phyloP scores from a whole-genome alignment of 495 filamentous ascomycete species.

The Penicillium herquei region DNA sequence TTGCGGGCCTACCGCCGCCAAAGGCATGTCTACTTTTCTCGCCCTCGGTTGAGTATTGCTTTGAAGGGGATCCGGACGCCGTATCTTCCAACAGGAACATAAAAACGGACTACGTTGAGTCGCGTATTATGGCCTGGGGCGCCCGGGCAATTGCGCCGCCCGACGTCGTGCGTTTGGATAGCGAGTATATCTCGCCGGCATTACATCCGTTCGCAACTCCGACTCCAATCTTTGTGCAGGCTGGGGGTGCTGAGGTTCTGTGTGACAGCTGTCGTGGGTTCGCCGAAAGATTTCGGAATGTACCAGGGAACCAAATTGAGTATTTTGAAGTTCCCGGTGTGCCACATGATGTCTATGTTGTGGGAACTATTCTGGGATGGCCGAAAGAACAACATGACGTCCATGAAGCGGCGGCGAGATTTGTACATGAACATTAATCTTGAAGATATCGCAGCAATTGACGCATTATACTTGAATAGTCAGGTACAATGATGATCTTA shows the following conservation, averaged over 20 bases:
- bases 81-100: slow-evolving; percentile 23
- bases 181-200: slow-evolving; percentile 30
- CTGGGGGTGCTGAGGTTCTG: slow-evolving; percentile 35
- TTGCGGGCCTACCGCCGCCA: slow-evolving; percentile 8
- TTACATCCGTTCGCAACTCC: slow-evolving; percentile 30
- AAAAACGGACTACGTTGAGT: slow-evolving; percentile 27
- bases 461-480: too few species aligned
- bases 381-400: slow-evolving; percentile 17
- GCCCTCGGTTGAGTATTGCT: slow-evolving; percentile 28
- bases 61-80: slow-evolving; percentile 7
- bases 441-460: too few species aligned
- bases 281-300: slow-evolving; percentile 14
- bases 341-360: slow-evolving; percentile 36
- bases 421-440: slow-evolving; percentile 3
- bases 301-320: slow-evolving; percentile 18
- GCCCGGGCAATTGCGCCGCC: slow-evolving; percentile 19
- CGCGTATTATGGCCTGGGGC: slow-evolving; percentile 31
- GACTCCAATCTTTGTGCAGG: slow-evolving; percentile 31
- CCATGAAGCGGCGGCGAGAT: slow-evolving; percentile 29
- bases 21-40: slow-evolving; percentile 30
- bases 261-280: slow-evolving; percentile 27
- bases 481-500: too few species aligned
- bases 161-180: slow-evolving; percentile 7
- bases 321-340: slow-evolving; percentile 22
- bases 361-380: slow-evolving; percentile 31